Base-by-base conservation (phyloP, 148 eudicot genomes). In the Amaranthus cruentus region DNA sequence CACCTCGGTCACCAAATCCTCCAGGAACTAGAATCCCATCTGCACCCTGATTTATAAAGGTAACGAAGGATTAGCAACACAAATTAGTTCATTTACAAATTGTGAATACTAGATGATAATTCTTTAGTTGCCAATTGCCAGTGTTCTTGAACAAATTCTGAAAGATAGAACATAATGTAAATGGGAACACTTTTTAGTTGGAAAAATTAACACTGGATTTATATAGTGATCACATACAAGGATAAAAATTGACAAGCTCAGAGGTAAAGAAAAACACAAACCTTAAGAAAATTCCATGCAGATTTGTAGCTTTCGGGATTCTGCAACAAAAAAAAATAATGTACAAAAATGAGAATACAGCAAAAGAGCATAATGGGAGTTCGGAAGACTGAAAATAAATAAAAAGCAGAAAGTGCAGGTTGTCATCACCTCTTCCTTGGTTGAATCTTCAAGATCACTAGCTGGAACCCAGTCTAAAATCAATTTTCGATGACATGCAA, bases 1-100 rank as follows among this genome's bases (percentile, higher is more conserved):
- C 97, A 3, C 98, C 98, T 81, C 98, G 86, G 82, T 95, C 98
- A 62, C 98, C 98, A 81, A 95, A 95, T 47, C 98, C 98, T 68
- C 98, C 98, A n/a, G 98, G 98, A 67, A 95, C 97, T 49, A 95
- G 87, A 42, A 95, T 83, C 50, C 82, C 97, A 79, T 91, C 90
- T 74, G 98, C 93, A 48, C 88, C 93, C 98, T 94, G 79, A 75
- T 82, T 66, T 55, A 43, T 50, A 62, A 71, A 59, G 67, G 38
- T 62, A 47, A 62, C 66, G 44, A 75, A 66, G 71, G 13, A 57
- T 50, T 12, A 69, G 46, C 4, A 46, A 58, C 13, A 52, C 38
- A 28, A 8, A 47, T n/a, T 4, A 10, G 18, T 47, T 47, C 14
- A 49, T 21, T 38, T 67, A 57, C 50, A 28, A 48, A 43, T 65